Evolutionary conservation across 2,329 filamentous ascomycete species (phyloP), one percentile per base, ranked within the genome.

Genomic region (Alternaria consortialis): DNA sequence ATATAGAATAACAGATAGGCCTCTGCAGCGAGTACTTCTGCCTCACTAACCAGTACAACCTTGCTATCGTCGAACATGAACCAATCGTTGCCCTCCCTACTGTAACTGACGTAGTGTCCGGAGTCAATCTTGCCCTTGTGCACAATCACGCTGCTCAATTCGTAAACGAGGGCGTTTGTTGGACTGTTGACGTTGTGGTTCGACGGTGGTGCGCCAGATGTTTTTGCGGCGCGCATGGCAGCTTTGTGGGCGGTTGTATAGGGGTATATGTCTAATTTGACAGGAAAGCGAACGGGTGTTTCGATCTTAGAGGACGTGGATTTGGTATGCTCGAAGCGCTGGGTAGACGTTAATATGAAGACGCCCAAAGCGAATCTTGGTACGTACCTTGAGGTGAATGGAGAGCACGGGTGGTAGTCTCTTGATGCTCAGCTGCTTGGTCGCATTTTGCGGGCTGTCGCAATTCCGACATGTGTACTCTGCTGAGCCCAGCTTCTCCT

Each of bases 61-160:
- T 93, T 93, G 77, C 95, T 94, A 75, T 98, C 94, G 74, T 98
- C 96, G 80, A 97, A 97, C 56, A 92, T 88, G 78, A 97, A 97
- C 94, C 94, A 98, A 86, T 97, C 75, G 56, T 92, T 90, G 5
- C 90, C 91, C 60, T 94, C 90, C 47, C 92, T 84, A 61, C 91
- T 93, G 77, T 96, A 97, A n/a, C 90, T 92, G 58, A 94, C 89
- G 74, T 97, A 97, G 75, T 97, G 93, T 15, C 94, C 94, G 1
- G 92, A 93, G 71, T 97, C 93, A 58, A 97, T 91, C 78, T 94
- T 93, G 53, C 94, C 94, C 62, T 96, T 92, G 74, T 98, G 94
- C 39, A 97, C 94, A 23, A 98, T 91, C 3, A 97, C 94, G 64
- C 91, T 93, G 17, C 94, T 86, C 1, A 98, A 86, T 68, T 97